These are phyloP conservation scores for Lentinula sp. DNA, from an alignment of 768 basidiomycete genomes.

Conservation along the genomic window DNA sequence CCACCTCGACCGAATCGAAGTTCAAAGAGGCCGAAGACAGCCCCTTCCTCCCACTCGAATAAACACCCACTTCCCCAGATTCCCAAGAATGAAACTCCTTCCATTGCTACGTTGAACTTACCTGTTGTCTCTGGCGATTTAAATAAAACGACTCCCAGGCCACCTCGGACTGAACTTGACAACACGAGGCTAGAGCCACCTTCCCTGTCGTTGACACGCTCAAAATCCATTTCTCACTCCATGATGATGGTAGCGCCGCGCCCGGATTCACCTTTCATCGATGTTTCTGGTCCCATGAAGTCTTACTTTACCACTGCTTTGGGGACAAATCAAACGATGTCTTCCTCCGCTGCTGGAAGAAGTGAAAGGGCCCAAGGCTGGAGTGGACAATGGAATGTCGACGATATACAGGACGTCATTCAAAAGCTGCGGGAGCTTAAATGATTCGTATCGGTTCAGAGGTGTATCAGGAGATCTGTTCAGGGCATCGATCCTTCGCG, in stretches of 20 bases:
- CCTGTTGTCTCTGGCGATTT: background rate
- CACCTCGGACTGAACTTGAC: background rate
- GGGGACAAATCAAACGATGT: background rate
- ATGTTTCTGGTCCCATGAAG: background rate
- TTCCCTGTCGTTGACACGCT: background rate
- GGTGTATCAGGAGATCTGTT: background rate
- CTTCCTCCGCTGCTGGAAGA: background rate
- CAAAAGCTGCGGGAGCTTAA: slow-evolving; percentile 3
- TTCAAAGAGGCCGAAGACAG: slow-evolving; percentile 3
- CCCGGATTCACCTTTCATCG: slow-evolving; percentile 7
- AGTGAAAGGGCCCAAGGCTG: slow-evolving; percentile 5
- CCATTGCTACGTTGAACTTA: background rate
- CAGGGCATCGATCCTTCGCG: background rate
- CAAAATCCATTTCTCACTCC: slow-evolving; percentile 4
- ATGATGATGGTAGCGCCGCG: slow-evolving; percentile 1
- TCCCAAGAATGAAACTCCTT: background rate
- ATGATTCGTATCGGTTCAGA: background rate
- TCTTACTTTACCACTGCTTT: background rate
- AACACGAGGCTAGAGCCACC: background rate
- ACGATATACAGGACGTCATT: slow-evolving; percentile 8
- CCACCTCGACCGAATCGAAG: background rate
- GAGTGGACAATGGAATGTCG: slow-evolving; percentile 9
- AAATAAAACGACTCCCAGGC: background rate
- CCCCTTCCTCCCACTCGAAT: background rate
- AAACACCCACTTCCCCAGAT: background rate